Base-by-base conservation (phyloP, 495 filamentous ascomycete species). In the Aspergillus panamensis region DNA sequence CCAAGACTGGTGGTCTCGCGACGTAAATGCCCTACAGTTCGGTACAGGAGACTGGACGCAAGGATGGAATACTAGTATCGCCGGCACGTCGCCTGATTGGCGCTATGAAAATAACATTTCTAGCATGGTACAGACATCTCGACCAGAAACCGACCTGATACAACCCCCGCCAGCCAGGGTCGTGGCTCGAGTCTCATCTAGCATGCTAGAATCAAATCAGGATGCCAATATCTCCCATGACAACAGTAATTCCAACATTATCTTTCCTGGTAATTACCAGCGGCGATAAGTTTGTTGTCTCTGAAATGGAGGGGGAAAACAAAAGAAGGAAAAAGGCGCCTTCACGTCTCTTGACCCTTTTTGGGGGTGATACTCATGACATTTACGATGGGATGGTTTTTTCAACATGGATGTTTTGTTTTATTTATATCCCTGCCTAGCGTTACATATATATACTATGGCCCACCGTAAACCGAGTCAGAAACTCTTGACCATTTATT, bases 1-100 rank as follows among this genome's bases (percentile, higher is more conserved):
- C 54, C 82, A 82, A 49, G 77, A 84, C 35, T 86, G 82, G 83
- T 85, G 82, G 82, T 65, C 80, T 42, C 69, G 72, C 7, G 81
- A 84, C 59, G 71, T 80, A 9, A 72, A 70, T 17, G 68, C 69
- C 7, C 61, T 81, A 40, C 69, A 66, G 8, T 55, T 79, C 12
- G 79, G 73, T 9, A 74, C 80, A 53, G 80, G 78, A 17, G 78
- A 73, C 50, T 85, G 82, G 82, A 63, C 55, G 13, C 59, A 57
- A 19, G 44, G 47, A 33, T 67, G 65, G 62, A 57, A 55, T 43
- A 32, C 60, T 37, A 53, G 48, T n/a, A 43, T 65, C 14, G 4
- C 58, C n/a, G 39, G 42, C 14, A 59, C 57, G n/a, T n/a, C 60
- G 13, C 33, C 55, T 10, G 59, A 57, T 35, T 50, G 58, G 49